Evolutionary conservation across 108 stramenopile species (phyloP).

Genomic region (Cafeteria roenbergensis): DNA sequence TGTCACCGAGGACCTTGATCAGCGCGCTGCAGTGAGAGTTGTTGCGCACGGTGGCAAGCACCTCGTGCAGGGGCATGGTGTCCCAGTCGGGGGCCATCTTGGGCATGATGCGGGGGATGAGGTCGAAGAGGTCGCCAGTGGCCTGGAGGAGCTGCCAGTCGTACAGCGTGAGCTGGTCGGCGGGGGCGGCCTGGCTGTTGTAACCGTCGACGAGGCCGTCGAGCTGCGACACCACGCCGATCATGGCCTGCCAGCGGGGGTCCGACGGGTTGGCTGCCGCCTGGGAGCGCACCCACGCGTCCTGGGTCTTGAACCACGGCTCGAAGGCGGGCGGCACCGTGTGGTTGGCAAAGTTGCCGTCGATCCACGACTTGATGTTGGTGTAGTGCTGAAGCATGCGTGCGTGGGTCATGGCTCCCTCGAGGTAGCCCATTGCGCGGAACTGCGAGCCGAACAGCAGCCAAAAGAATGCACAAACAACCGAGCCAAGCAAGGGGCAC

Average conservation of each 20-base stretch:
- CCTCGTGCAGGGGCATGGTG: not conserved
- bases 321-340: not conserved
- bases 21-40: slow-evolving; percentile 19
- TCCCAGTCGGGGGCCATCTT: not conserved
- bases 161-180: not conserved
- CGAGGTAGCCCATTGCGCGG: not conserved
- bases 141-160: slow-evolving; percentile 13
- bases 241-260: not conserved
- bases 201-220: slow-evolving; percentile 18
- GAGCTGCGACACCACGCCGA: slow-evolving; percentile 7
- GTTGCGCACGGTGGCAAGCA: not conserved
- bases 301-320: not conserved
- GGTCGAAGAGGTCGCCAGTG: slow-evolving; percentile 20
- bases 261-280: not conserved
- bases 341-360: not conserved
- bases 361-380: not conserved
- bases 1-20: slow-evolving; percentile 18
- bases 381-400: not conserved
- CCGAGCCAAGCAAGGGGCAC: too few species aligned
- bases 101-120: slow-evolving; percentile 3
- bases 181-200: not conserved
- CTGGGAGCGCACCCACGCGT: not conserved
- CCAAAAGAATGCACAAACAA: too few species aligned
- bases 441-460: too few species aligned
- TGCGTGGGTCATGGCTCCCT: not conserved